Base-by-base conservation (phyloP, 306 rosid genomes). In the Parietaria judaica region DNA sequence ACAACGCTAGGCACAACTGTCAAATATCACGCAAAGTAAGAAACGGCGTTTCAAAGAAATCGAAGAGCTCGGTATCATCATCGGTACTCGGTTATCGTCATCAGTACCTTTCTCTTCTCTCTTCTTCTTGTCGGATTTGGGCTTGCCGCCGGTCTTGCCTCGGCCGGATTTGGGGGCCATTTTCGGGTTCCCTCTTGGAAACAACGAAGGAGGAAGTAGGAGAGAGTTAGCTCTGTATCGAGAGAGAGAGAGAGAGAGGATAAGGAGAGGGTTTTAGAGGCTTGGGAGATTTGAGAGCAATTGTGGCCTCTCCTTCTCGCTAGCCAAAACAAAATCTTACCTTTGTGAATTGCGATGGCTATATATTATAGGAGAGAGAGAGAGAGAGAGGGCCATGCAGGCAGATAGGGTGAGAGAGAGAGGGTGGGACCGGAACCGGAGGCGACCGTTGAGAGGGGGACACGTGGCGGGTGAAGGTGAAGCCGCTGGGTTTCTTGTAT, bases 151-250 rank as follows among this genome's bases (percentile, higher is more conserved):
- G 38, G 84, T 68, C 69, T 82, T 92, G 11, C 98, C 88, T 76
- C 82, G 82, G 1, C 85, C 86, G n/a, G 98, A 88, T 67, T 57
- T 88, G 38, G 98, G 98, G 51, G 96, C 95, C 98, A 92, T 88
- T 66, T 54, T 13, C 39, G 39, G 36, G 11, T 34, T 49, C 56
- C 57, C 47, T 35, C 9, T 49, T 34, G 37, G 39, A 31, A 38
- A 3, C 23, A 17, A 45, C 46, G 59, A 60, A 54, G 36, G 58
- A 4, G 11, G 57, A 23, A 10, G n/a, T 36, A 12, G 3, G 39
- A 10, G 14, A 14, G n/a, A 56, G 39, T 31, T 4, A 12, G 14
- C 11, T 8, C 11, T 34, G 4, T 35, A 56, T 34, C 4, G 7
- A 61, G 11, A 46, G 2, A 49, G 39, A 11, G 37, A 39, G 52